Evolutionary conservation across 2,329 filamentous ascomycete genomes (phyloP).

Genomic region (Nemania sp.): DNA sequence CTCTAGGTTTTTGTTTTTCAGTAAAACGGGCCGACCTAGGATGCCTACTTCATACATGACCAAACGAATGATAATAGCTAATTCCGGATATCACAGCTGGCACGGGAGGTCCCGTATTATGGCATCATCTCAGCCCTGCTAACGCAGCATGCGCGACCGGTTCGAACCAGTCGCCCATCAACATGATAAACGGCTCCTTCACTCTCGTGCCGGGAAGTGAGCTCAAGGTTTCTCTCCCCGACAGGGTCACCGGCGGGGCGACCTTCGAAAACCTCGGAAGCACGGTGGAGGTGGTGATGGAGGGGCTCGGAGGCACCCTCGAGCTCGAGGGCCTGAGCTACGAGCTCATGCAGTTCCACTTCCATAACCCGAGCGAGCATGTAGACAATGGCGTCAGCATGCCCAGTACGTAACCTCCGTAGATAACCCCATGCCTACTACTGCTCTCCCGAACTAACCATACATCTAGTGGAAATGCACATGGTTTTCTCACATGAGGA

Average conservation of each 20-base stretch:
- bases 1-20: too few species aligned
- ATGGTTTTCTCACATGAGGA: slow-evolving; percentile 58
- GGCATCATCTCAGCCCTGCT: slow-evolving; percentile 42
- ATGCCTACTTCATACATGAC: not conserved
- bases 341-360: slow-evolving; percentile 53
- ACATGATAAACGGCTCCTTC: slow-evolving; percentile 49
- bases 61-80: not conserved
- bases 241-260: slow-evolving; percentile 45
- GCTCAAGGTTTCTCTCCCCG: slow-evolving; percentile 48
- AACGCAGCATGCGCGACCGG: slow-evolving; percentile 58
- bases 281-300: slow-evolving; percentile 60
- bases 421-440: not conserved
- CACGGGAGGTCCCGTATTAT: slow-evolving; percentile 41
- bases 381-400: slow-evolving; percentile 50
- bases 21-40: too few species aligned
- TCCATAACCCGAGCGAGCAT: slow-evolving; percentile 56
- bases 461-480: slow-evolving; percentile 55
- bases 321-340: slow-evolving; percentile 44
- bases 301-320: slow-evolving; percentile 47
- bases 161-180: slow-evolving; percentile 62
- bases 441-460: slow-evolving; percentile 5
- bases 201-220: slow-evolving; percentile 40
- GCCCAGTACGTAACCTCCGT: slow-evolving; percentile 44
- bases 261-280: slow-evolving; percentile 62
- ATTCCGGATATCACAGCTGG: slow-evolving; percentile 16